These are phyloP conservation scores for Vanilla planifolia DNA, from an alignment of 106 monocot genomes.

Conservation along the genomic window DNA sequence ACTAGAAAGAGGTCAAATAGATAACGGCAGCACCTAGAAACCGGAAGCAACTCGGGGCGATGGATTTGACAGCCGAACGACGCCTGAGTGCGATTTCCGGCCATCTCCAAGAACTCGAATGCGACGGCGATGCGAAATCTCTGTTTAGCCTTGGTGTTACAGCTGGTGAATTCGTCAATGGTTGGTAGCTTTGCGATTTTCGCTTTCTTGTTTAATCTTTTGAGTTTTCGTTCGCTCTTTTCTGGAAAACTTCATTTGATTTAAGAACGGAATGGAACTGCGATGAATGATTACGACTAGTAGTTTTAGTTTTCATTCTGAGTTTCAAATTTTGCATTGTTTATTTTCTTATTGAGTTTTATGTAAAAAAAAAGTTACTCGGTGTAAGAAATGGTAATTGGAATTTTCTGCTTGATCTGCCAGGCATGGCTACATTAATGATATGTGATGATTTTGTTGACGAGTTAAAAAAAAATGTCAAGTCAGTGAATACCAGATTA, in stretches of 20 bases:
- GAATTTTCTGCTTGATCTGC: too few relatives aligned
- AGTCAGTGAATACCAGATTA: too few relatives aligned
- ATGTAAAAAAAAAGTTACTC: too few relatives aligned
- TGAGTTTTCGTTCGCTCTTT: background rate
- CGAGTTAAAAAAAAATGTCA: too few relatives aligned
- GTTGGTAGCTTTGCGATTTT: slow-evolving; percentile 7
- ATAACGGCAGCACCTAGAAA: too few relatives aligned
- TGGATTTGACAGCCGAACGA: slow-evolving; percentile 16
- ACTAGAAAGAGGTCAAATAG: too few relatives aligned
- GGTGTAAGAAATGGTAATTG: too few relatives aligned
- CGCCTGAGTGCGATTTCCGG: slow-evolving; percentile 39
- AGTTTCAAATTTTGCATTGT: background rate
- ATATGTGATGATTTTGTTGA: too few relatives aligned
- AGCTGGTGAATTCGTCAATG: slow-evolving; percentile 36
- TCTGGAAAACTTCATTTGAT: background rate
- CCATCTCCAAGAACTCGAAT: slow-evolving; percentile 18
- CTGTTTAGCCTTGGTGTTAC: slow-evolving; percentile 18
- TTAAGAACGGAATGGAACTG: too few relatives aligned
- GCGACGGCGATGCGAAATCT: background rate
- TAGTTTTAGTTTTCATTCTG: background rate
- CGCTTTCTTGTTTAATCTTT: background rate
- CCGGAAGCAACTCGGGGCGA: background rate
- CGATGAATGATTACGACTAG: too few relatives aligned
- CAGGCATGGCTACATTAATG: too few relatives aligned
- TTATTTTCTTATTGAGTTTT: too few relatives aligned